Evolutionary conservation across 805 yeast genomes (phyloP), one percentile per base, ranked within the genome.

Genomic region (Yarrowia yakushimensis): DNA sequence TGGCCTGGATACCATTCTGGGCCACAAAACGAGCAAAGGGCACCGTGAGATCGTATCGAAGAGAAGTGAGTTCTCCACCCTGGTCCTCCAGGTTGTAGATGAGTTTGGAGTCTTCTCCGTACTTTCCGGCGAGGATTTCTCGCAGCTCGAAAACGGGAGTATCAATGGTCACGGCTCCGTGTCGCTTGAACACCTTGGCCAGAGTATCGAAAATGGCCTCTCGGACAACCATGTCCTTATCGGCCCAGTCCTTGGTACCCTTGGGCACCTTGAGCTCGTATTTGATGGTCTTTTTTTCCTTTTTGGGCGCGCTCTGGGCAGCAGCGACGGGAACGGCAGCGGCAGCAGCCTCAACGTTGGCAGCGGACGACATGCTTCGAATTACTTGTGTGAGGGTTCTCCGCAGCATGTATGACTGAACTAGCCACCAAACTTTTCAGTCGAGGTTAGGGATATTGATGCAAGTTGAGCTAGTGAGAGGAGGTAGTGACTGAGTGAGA

Each of bases 21-120:
- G 99, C 99, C 62, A 93, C 96, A 71, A 82, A 94, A 73, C 99
- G 84, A 13, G 99, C 99, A 78, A 94, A 94, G 63, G 99, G 99
- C 42, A 94, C 99, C 0, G 99, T 94, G 74, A 94, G 81, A 74
- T 94, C 99, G 73, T 94, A 94, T 76, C 99, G 85, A 73, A 94
- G 80, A 20, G 97, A 91, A 18, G 97, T 89, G 69, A 94, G 77
- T 76, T 94, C 99, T 68, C 99, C 99, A 73, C 99, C 99, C 79
- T 94, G 99, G 75, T 94, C 99, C 75, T 94, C 96, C 71, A 94
- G 81, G 75, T 94, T 93, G 76, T 94, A 94, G 71, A 94, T 94
- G 70, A 94, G 81, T 76, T 94, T 94, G 31, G 97, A 92, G 74
- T 94, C 99, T 77, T 94, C 99, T 73, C 99, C 99, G 74, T 94